Percentiles rank a stretch among this genome's conserved stretches.
Conservation (phyloP, 176 grass and related monocot species). For the Hordeum vulgare region DNA sequence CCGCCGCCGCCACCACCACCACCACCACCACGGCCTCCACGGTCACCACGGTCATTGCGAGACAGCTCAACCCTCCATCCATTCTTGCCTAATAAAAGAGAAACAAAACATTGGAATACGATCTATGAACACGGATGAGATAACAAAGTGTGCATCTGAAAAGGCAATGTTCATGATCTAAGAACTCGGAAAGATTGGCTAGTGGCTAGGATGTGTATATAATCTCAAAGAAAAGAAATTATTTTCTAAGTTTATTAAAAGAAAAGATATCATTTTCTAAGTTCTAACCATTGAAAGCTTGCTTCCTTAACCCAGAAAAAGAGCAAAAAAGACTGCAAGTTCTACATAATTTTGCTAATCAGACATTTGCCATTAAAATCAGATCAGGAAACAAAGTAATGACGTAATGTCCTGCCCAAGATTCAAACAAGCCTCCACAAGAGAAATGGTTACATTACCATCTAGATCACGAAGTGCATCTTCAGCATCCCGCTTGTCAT, state of each 20-base stretch:
- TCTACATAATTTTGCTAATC: neutral
- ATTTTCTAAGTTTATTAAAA: neutral
- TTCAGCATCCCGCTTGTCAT: conserved; percentile 82
- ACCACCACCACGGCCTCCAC: conserved; percentile 62
- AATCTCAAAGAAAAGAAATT: neutral
- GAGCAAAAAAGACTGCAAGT: neutral
- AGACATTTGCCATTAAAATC: neutral
- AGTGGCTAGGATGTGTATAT: neutral
- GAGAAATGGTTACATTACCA: conserved; percentile 37
- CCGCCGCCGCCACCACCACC: conserved; percentile 29
- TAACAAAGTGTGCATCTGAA: neutral
- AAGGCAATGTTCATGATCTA: neutral
- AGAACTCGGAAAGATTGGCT: neutral
- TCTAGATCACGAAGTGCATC: conserved; percentile 91
- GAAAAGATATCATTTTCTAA: neutral
- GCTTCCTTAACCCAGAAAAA: neutral
- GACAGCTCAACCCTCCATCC: conserved; percentile 96
- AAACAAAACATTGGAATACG: neutral
- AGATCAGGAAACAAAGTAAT: neutral
- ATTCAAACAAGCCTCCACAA: neutral
- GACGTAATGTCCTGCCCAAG: neutral
- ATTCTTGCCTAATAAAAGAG: conserved; percentile 64
- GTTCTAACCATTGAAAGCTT: neutral
- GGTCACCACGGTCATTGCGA: conserved; percentile 50
- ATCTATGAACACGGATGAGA: neutral